Evolutionary conservation across 2,329 filamentous ascomycete species (phyloP), one percentile per base, ranked within the genome.

Genomic region (Fusarium burgessii): DNA sequence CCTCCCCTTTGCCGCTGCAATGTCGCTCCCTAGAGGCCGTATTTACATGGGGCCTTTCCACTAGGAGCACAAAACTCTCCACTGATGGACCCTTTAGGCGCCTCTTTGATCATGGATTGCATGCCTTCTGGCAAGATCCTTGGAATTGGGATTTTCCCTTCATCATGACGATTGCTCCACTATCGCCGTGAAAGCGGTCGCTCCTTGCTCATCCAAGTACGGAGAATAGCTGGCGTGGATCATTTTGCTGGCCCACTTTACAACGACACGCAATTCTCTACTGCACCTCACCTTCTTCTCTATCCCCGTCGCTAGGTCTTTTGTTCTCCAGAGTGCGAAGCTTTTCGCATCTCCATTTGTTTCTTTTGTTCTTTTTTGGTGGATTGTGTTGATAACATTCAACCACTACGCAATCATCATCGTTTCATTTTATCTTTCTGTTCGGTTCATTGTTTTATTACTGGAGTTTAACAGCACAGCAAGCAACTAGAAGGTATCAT

Each of bases 111-210:
- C 40, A 42, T 35, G 17, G 27, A 43, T 63, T 64, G 35, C 29
- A 47, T 46, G 45, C 10, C 33, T 35, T 14, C 32, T 35, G 52
- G 46, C 52, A 49, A 51, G 66, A 70, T 70, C 66, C 67, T 70
- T 73, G 62, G 70, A 73, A 72, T 72, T 72, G 70, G 66, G 70
- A 72, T 73, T 69, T 67, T 71, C 62, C 52, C 56, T 62, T 56
- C 58, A 72, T 73, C 62, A 73, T 72, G 70, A 71, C 66, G 60
- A 67, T 50, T 62, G 40, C 45, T 49, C 66, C 57, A 68, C 50
- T 42, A 20, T 43, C 35, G 35, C 27, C 41, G 38, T 46, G 41
- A 50, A 43, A 43, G 42, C 42, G 32, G 40, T 32, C n/a, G 27
- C 18, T 36, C 47, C 65, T 51, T 69, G 41, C 27, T 38, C 40